These are phyloP conservation scores for Camellia japonica DNA, from an alignment of 148 eudicot genomes.

Conservation along the genomic window DNA sequence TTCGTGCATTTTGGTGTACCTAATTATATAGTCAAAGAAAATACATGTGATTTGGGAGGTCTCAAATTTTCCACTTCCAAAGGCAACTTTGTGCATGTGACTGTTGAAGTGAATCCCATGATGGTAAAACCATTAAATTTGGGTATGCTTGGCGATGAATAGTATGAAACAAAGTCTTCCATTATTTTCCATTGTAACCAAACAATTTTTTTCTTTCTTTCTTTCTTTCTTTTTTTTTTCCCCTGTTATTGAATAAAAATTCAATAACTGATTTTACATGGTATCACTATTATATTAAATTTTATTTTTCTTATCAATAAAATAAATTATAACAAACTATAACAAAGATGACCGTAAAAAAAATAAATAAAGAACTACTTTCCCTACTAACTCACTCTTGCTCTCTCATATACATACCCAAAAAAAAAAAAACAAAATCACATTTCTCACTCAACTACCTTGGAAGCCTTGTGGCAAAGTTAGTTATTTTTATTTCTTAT, in stretches of 20 bases:
- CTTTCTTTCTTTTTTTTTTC: conserved; percentile 8
- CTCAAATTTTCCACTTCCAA: background rate
- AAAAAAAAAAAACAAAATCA: background rate
- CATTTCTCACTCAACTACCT: background rate
- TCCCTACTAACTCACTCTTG: too few species aligned
- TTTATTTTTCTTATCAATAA: too few species aligned
- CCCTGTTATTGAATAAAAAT: too few species aligned
- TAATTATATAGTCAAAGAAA: background rate
- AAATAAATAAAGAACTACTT: too few species aligned
- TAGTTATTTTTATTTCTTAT: too few species aligned
- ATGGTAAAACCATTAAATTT: background rate
- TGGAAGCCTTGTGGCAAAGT: background rate
- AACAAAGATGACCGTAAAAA: too few species aligned
- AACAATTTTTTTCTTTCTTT: background rate
- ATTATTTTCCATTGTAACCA: background rate
- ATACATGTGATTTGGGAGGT: background rate
- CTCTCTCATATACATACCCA: background rate
- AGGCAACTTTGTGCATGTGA: background rate
- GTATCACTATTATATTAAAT: too few species aligned
- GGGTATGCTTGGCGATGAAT: too few species aligned
- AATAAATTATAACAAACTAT: too few species aligned
- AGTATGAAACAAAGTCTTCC: background rate
- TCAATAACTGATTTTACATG: too few species aligned
- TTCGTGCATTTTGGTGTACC: background rate
- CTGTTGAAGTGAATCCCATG: background rate